Conservation (phyloP, 2,329 filamentous ascomycete genomes). For the Coleophoma crateriformis region DNA sequence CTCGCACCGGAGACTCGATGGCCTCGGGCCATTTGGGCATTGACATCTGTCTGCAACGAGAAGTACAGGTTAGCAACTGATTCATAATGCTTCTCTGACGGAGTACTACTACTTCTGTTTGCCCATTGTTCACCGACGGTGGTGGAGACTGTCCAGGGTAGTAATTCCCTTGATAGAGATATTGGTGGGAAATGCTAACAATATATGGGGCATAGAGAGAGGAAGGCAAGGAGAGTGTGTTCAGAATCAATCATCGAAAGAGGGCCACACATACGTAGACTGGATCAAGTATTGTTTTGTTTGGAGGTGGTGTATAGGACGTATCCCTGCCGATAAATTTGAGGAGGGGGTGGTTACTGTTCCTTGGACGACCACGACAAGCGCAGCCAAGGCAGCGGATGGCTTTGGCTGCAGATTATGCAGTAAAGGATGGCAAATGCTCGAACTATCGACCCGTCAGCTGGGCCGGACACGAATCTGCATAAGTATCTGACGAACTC, state of each 20-base stretch:
- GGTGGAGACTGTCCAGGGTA: too few relatives aligned
- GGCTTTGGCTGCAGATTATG: too few relatives aligned
- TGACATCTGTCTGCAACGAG: conserved; percentile 42
- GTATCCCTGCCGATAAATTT: conserved; percentile 16
- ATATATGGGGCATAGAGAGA: background rate
- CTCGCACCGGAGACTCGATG: conserved; percentile 49
- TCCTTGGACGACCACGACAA: conserved; percentile 21
- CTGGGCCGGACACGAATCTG: too few relatives aligned
- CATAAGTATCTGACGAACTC: too few relatives aligned
- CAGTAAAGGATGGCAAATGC: too few relatives aligned
- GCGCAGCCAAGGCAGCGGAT: conserved; percentile 13
- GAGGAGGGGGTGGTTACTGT: conserved; percentile 16
- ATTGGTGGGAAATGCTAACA: too few relatives aligned
- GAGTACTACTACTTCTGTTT: conserved; percentile 4
- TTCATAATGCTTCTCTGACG: too few relatives aligned
- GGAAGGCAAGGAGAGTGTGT: background rate
- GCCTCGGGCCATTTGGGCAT: conserved; percentile 43
- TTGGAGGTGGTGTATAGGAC: conserved; percentile 7
- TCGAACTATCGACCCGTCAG: too few relatives aligned
- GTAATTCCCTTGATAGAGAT: too few relatives aligned
- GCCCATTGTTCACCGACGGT: too few relatives aligned
- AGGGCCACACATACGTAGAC: conserved; percentile 17
- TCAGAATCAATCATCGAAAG: background rate
- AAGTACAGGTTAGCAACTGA: too few relatives aligned
- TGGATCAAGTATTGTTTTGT: conserved; percentile 9